A percentile compares a stretch with the other conserved stretches of the same genome.
Evolutionary conservation across 768 basidiomycete genomes (phyloP).

Genomic region (Xanthoconium stramineum): DNA sequence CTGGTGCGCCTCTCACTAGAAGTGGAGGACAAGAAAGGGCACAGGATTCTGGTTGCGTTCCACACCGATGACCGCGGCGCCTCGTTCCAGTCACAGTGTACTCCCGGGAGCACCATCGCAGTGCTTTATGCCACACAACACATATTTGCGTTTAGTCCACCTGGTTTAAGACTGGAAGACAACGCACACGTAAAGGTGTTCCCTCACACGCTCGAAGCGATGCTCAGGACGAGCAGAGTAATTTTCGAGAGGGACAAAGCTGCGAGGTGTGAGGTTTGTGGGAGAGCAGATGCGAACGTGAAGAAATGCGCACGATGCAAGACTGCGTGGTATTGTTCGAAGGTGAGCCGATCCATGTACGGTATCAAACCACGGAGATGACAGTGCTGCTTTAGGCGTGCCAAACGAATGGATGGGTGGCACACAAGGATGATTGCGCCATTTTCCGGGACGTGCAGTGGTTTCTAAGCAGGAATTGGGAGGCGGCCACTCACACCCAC

Average conservation of each 20-base stretch:
- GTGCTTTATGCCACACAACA: conserved; percentile 32
- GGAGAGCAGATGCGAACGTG: conserved; percentile 11
- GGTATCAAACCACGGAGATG: not conserved
- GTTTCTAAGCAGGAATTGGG: conserved; percentile 30
- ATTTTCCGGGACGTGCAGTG: conserved; percentile 29
- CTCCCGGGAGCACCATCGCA: conserved; percentile 29
- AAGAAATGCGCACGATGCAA: conserved; percentile 30
- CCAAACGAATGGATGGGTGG: conserved; percentile 20
- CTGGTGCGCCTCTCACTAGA: conserved; percentile 29
- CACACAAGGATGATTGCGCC: conserved; percentile 24
- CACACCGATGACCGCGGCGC: conserved; percentile 31
- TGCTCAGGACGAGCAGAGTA: conserved; percentile 23
- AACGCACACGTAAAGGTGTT: conserved; percentile 23
- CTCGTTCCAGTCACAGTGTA: conserved; percentile 19
- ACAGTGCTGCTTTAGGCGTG: conserved; percentile 17
- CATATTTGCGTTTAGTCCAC: conserved; percentile 28
- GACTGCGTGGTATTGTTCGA: conserved; percentile 30
- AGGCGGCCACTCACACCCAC: conserved; percentile 11
- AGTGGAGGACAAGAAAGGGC: conserved; percentile 29
- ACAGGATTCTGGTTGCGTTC: conserved; percentile 26
- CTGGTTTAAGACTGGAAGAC: conserved; percentile 29
- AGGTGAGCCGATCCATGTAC: conserved; percentile 11
- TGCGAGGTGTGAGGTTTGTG: conserved; percentile 24
- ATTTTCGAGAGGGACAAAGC: conserved; percentile 19
- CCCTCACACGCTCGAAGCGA: conserved; percentile 24